Evolutionary conservation across 176 grass and related monocot species (phyloP).

Genomic region (Musa itinerans): DNA sequence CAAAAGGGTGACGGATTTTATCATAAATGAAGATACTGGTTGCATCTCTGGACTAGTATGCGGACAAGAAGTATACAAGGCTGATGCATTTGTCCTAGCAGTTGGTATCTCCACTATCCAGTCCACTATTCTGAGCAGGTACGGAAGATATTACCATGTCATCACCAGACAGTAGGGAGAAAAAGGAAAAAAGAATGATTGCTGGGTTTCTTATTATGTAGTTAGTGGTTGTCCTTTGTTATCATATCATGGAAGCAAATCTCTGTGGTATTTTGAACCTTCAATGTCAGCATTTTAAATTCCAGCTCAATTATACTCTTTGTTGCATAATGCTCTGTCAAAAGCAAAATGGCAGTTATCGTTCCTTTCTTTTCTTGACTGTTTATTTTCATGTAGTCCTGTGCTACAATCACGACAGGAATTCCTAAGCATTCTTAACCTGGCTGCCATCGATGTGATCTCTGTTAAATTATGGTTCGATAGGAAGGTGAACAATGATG

Average conservation of each 20-base stretch:
- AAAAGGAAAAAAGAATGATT: neutral
- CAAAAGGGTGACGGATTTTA: constrained; percentile 44
- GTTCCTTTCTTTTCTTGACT: constrained; percentile 20
- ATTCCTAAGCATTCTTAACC: constrained; percentile 57
- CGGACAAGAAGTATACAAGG: constrained; percentile 45
- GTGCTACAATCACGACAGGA: constrained; percentile 49
- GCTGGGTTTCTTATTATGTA: neutral
- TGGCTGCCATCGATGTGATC: constrained; percentile 47
- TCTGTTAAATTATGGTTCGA: constrained; percentile 80
- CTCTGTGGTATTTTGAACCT: neutral
- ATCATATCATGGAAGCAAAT: neutral
- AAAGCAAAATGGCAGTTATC: constrained; percentile 4
- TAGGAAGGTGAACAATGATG: constrained; percentile 38
- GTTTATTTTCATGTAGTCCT: constrained; percentile 38
- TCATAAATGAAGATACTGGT: constrained; percentile 37
- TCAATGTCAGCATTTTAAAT: neutral
- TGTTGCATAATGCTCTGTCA: neutral
- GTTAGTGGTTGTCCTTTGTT: neutral
- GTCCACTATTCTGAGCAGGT: constrained; percentile 61
- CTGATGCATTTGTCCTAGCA: constrained; percentile 78
- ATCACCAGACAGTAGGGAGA: too few species aligned
- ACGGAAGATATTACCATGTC: neutral
- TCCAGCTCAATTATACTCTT: constrained; percentile 1
- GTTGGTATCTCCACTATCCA: constrained; percentile 56
- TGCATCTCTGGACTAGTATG: constrained; percentile 54